These are phyloP conservation scores for Globisporangium spinosum DNA, from an alignment of 352 stramenopile species.

Conservation along the genomic window DNA sequence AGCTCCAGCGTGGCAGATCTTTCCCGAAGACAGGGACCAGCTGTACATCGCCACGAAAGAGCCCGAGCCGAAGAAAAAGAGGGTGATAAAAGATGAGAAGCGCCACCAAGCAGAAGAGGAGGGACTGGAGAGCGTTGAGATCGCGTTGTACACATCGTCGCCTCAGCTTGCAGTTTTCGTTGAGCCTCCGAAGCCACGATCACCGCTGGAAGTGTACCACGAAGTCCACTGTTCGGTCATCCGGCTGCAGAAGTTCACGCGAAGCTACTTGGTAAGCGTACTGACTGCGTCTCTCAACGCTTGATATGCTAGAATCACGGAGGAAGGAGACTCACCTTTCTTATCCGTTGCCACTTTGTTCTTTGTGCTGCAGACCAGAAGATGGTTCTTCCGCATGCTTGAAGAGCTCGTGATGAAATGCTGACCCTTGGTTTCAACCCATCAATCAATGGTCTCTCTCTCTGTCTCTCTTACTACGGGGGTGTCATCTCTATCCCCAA, in stretches of 20 bases:
- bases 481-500: too few species aligned
- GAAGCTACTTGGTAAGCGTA: constrained; percentile 25
- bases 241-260: constrained; percentile 23
- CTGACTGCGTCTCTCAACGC: background rate
- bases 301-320: background rate
- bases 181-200: background rate
- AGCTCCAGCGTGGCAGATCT: constrained; percentile 13
- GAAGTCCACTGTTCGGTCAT: constrained; percentile 19
- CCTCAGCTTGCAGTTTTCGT: background rate
- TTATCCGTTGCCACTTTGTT: background rate
- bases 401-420: constrained; percentile 30
- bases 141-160: background rate
- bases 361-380: constrained; percentile 25
- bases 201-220: constrained; percentile 18
- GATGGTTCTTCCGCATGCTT: constrained; percentile 37
- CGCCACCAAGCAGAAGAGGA: background rate
- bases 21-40: constrained; percentile 12
- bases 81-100: too few species aligned
- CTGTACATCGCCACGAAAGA: constrained; percentile 15
- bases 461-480: too few species aligned
- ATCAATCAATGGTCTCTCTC: too few species aligned
- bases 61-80: constrained; percentile 4
- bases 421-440: background rate
- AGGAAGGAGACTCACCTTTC: background rate
- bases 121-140: background rate